phyloP scores from a whole-genome alignment of 2,329 filamentous ascomycete genomes.

The Talaromyces sp. region DNA sequence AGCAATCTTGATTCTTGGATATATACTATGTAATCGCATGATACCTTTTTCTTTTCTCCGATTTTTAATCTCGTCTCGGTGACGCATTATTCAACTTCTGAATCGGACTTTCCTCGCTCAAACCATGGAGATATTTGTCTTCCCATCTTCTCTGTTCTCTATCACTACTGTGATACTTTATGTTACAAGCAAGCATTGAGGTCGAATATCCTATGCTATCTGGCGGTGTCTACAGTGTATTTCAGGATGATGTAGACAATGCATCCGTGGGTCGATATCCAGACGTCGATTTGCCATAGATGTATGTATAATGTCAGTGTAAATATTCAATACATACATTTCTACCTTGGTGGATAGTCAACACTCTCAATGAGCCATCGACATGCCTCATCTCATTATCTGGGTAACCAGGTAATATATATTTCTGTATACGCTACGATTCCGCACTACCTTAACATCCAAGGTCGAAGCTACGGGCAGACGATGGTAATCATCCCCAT shows the following conservation, averaged over 20 bases:
- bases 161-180: not conserved
- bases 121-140: not conserved
- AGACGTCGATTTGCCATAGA: not conserved
- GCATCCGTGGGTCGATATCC: not conserved
- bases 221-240: not conserved
- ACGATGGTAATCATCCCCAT: no score
- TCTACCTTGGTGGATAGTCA: not conserved
- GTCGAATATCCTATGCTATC: not conserved
- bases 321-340: not conserved
- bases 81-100: not conserved
- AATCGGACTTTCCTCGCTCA: not conserved
- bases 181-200: not conserved
- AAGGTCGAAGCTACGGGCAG: not conserved
- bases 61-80: not conserved
- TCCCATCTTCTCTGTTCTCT: not conserved
- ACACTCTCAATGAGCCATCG: not conserved
- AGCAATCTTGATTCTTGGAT: not conserved
- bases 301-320: not conserved
- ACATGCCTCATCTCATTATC: not conserved
- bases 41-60: conserved; percentile 13
- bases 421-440: no score
- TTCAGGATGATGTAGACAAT: not conserved
- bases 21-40: conserved; percentile 8
- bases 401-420: no score
- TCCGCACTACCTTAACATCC: not conserved